These are phyloP conservation scores for Cicer pinnatifidum DNA, from an alignment of 306 rosid genomes.

Conservation along the genomic window DNA sequence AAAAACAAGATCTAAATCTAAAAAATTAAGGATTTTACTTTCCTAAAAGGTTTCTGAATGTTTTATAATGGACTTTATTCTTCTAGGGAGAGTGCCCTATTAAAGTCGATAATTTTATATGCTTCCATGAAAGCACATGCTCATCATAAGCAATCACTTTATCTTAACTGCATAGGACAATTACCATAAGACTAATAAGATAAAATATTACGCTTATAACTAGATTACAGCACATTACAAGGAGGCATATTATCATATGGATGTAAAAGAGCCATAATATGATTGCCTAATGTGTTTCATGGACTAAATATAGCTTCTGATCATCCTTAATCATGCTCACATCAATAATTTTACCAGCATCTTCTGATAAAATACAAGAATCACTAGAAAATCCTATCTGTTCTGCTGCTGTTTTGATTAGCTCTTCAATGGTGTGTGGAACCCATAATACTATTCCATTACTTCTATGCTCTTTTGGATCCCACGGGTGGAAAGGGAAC, in stretches of 20 bases:
- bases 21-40: too few species aligned
- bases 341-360: slow-evolving; percentile 83
- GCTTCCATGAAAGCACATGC: background rate
- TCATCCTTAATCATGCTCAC: slow-evolving; percentile 67
- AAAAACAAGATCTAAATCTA: too few species aligned
- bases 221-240: slow-evolving; percentile 23
- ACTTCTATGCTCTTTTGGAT: slow-evolving; percentile 62
- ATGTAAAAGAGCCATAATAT: slow-evolving; percentile 13
- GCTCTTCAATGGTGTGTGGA: slow-evolving; percentile 72
- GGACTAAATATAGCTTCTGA: slow-evolving; percentile 76
- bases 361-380: slow-evolving; percentile 73
- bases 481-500: slow-evolving; percentile 90
- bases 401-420: slow-evolving; percentile 60
- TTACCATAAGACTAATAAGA: slow-evolving; percentile 24
- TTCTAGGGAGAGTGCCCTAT: background rate
- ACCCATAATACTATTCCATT: slow-evolving; percentile 81
- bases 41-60: too few species aligned
- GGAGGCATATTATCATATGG: slow-evolving; percentile 14
- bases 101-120: background rate
- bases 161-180: slow-evolving; percentile 5
- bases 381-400: slow-evolving; percentile 51
- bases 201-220: slow-evolving; percentile 18
- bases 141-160: slow-evolving; percentile 6
- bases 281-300: slow-evolving; percentile 49
- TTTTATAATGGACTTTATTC: background rate